Percentiles rank a stretch among this genome's conserved stretches.
These are phyloP conservation scores for Tulasnella sp. DNA, from an alignment of 768 basidiomycete genomes.

Conservation along the genomic window DNA sequence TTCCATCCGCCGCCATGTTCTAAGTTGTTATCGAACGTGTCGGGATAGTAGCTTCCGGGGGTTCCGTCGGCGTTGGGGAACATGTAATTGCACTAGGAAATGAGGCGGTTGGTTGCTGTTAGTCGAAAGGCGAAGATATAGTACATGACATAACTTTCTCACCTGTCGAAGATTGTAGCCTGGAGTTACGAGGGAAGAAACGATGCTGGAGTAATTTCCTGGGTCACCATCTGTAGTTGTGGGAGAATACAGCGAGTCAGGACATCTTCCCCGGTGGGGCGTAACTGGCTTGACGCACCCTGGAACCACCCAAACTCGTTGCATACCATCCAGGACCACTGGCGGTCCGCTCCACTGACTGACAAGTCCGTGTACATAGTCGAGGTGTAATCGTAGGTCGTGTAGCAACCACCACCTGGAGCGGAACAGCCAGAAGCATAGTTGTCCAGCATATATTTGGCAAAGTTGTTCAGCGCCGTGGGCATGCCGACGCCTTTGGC, in stretches of 20 bases:
- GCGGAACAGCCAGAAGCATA: not conserved
- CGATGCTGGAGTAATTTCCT: constrained; percentile 12
- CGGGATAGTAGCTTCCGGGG: not conserved
- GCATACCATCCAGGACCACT: constrained; percentile 16
- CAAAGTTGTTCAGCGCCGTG: not conserved
- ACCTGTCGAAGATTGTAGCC: not conserved
- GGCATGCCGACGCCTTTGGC: constrained; percentile 9
- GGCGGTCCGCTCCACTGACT: not conserved
- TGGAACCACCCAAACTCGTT: constrained; percentile 7
- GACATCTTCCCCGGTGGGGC: not conserved
- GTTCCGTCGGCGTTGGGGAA: constrained; percentile 17
- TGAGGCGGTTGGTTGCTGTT: not conserved
- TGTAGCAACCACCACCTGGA: constrained; percentile 10
- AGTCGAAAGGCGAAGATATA: not conserved
- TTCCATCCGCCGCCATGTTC: constrained; percentile 17
- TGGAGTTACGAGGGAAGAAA: constrained; percentile 3
- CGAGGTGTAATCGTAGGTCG: constrained; percentile 5
- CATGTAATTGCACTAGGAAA: constrained; percentile 8
- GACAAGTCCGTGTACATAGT: constrained; percentile 3
- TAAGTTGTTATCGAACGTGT: not conserved
- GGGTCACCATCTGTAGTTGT: constrained; percentile 3
- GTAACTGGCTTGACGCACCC: not conserved
- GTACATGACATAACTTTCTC: not conserved
- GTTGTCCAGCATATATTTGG: not conserved
- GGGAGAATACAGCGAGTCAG: not conserved